Evolutionary conservation across 2,329 filamentous ascomycete genomes (phyloP), one percentile per base, ranked within the genome.

Genomic region (Hypoxylon sp.): DNA sequence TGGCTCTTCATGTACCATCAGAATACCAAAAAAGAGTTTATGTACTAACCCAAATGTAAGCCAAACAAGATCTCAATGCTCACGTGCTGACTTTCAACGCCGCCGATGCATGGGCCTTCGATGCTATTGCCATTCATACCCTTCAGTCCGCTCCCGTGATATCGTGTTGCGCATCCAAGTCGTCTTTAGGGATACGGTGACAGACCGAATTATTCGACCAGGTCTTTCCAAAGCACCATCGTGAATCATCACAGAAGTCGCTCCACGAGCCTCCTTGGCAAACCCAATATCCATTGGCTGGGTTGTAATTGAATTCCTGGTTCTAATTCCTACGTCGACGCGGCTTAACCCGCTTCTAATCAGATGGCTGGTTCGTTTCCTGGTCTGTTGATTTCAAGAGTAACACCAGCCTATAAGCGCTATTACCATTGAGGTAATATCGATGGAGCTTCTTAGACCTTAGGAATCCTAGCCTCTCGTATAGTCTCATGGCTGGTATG

Each of bases 371-470:
- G 9, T 57, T 54, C 19, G 51, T 19, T 23, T 72, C 70, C 12
- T 55, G 25, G 9, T 69, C 66, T n/a, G 71, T 63, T 2, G 81
- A 73, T 76, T 91, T 94, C 55, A 97, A 81, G 68, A 94, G 90
- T 37, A 99, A 79, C 5, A 98, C 89, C 54, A 99, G 83, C 43
- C 96, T 87, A 78, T 96, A 99, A 1, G 96, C 96, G 60, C 94
- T 97, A 77, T 93, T 99, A 9, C 96, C 96, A 75, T 98, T 99
- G 41, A 99, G 82, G 74, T 99, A 99, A 77, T 99, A 99, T 45
- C 96, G 86, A 79, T 98, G 94, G 56, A 99, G 81, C 65, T 94
- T 92, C 80, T 99, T 99, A 65, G 93, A 97, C 54, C 95, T 86
- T 21, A 98, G 79, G 75, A 99, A 99, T 0, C 96, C 96, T 6